A percentile compares a stretch with the other conserved stretches of the same genome.
These are phyloP conservation scores for Phaeosphaeria sp. DNA, from an alignment of 2,329 filamentous ascomycete genomes.

Conservation along the genomic window DNA sequence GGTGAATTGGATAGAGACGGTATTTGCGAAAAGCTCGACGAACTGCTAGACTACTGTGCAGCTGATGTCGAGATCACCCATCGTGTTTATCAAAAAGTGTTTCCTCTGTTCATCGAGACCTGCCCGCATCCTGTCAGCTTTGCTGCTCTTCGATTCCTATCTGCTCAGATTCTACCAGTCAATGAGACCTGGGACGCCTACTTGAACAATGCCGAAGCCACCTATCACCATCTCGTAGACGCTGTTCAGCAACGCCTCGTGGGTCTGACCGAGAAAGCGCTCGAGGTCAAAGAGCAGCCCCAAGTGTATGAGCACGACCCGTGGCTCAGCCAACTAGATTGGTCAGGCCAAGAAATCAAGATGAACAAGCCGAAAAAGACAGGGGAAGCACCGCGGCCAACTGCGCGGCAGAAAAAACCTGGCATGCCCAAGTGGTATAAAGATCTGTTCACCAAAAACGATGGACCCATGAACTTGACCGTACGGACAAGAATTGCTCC, in stretches of 20 bases:
- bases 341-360: conserved; percentile 89
- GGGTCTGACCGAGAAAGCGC: conserved; percentile 75
- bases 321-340: conserved; percentile 93
- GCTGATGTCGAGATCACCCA: conserved; percentile 94
- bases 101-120: conserved; percentile 84
- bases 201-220: conserved; percentile 81
- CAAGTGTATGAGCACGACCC: conserved; percentile 79
- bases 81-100: conserved; percentile 90
- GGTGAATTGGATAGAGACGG: conserved; percentile 77
- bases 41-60: conserved; percentile 91
- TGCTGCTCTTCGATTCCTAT: conserved; percentile 89
- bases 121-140: conserved; percentile 98
- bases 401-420: conserved; percentile 86
- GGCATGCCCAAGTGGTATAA: conserved; percentile 98
- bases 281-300: conserved; percentile 73
- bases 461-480: conserved; percentile 74
- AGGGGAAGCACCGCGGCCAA: conserved; percentile 75
- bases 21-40: conserved; percentile 74
- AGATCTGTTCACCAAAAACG: conserved; percentile 76
- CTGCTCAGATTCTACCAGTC: conserved; percentile 89
- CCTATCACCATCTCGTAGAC: conserved; percentile 76
- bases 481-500: conserved; percentile 89
- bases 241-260: conserved; percentile 80
- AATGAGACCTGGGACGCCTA: conserved; percentile 89
- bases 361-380: conserved; percentile 95